Evolutionary conservation across 768 basidiomycete genomes (phyloP), one percentile per base, ranked within the genome.

Genomic region (Boletus vermiculosoides): DNA sequence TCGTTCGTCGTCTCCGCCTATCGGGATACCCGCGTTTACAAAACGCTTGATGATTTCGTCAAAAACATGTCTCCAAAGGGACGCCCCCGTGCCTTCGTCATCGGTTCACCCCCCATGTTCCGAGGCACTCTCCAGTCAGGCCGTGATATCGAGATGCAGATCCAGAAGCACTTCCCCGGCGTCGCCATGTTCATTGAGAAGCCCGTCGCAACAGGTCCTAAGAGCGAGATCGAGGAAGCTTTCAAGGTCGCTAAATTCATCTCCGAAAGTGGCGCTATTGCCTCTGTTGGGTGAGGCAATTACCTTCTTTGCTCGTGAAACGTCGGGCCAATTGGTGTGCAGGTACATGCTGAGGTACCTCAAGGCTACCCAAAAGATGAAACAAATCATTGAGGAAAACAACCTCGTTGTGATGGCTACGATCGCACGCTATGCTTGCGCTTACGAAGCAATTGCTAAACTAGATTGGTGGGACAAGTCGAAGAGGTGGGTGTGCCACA

Each of bases 261-360:
- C 66, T 71, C 79, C 52, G 82, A 91, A 31, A 79, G 82, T 58
- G 80, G 82, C 52, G 87, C 88, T 41, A 79, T 95, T 63, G 92
- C 92, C 71, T 95, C 94, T 20, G 90, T 95, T 61, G 94, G 94
- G 84, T 93, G 73, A 65, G 84, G 54, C 48, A 56, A 49, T 54
- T 44, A 1, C 48, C n/a, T 48, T 50, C 23, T 58, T 46, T 37
- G 7, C 37, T 50, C 47, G 39, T 41, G 25, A 44, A 42, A 18
- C 25, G 16, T 30, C 49, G 23, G 20, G 37, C 37, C 48, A 42
- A 61, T 40, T 42, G 31, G 15, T 37, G 31, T 36, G 18, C 58
- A 92, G 92, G 56, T 94, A 93, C 71, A 97, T 97, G 94, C 78
- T 97, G 61, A 86, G 94, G 60, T 95, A 96, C 76, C 80, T 96